Conservation (phyloP, 768 basidiomycete species). For the Rickenella mellea region DNA sequence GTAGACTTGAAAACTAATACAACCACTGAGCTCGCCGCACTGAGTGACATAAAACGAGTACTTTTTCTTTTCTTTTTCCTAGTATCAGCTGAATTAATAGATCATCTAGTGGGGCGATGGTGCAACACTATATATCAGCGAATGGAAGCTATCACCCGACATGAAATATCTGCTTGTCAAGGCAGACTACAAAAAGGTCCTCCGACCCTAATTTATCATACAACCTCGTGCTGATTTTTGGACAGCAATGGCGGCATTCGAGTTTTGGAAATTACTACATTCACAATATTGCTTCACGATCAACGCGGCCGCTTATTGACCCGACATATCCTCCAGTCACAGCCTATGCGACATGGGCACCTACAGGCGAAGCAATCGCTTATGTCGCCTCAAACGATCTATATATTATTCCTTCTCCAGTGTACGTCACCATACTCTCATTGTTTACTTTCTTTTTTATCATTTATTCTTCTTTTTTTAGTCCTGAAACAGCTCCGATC, state of each 20-base stretch:
- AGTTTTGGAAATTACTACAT: conserved; percentile 89
- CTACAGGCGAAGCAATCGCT: conserved; percentile 74
- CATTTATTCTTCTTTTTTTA: conserved; percentile 10
- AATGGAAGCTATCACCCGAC: conserved; percentile 85
- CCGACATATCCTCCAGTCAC: conserved; percentile 64
- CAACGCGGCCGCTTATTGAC: conserved; percentile 61
- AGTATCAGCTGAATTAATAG: conserved; percentile 19
- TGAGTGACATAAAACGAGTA: conserved; percentile 58
- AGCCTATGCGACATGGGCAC: conserved; percentile 82
- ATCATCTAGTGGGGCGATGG: conserved; percentile 41
- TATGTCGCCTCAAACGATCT: conserved; percentile 84
- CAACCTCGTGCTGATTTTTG: conserved; percentile 12
- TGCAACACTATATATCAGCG: conserved; percentile 33
- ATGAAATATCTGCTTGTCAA: conserved; percentile 85
- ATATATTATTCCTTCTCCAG: conserved; percentile 65
- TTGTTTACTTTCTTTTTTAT: neutral
- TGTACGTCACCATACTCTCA: conserved; percentile 31
- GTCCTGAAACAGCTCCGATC: conserved; percentile 38
- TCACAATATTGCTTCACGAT: conserved; percentile 59
- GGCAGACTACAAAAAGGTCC: conserved; percentile 63
- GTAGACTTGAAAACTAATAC: conserved; percentile 72
- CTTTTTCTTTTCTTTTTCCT: conserved; percentile 9
- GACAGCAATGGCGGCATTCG: conserved; percentile 90
- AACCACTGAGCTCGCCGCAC: conserved; percentile 50
- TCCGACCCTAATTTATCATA: conserved; percentile 2